Conservation (phyloP, 2,329 filamentous ascomycete species). For the Fusarium tjaetaba region DNA sequence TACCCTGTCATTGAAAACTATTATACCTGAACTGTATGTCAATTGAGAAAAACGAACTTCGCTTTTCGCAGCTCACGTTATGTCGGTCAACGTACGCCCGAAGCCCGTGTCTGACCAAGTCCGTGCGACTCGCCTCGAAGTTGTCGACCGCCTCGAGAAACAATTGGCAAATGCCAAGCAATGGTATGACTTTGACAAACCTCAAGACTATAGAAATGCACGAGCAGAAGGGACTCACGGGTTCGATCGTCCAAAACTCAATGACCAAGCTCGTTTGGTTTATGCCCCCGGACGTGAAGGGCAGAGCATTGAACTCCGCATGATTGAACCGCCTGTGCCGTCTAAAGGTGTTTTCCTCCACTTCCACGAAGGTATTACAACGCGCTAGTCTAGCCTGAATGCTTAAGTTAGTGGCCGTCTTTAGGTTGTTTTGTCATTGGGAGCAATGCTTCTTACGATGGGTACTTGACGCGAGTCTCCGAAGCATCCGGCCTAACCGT, state of each 20-base stretch:
- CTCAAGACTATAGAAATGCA: neutral
- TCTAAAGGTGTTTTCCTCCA: neutral
- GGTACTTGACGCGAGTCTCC: neutral
- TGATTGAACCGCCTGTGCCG: neutral
- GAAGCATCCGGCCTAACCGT: neutral
- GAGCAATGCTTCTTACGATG: neutral
- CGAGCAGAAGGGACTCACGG: neutral
- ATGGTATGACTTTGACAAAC: neutral
- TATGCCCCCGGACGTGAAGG: neutral
- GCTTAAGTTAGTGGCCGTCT: neutral
- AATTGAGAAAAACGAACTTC: too few relatives aligned
- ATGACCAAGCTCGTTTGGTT: neutral
- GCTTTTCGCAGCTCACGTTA: too few relatives aligned
- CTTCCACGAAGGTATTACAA: neutral
- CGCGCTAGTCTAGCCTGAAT: neutral
- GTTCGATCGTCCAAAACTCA: neutral
- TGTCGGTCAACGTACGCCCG: neutral
- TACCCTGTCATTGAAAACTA: too few relatives aligned
- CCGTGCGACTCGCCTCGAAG: neutral
- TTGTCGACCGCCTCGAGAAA: neutral
- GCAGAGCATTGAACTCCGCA: neutral
- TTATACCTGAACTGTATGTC: too few relatives aligned
- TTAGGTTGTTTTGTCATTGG: neutral
- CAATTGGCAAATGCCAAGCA: neutral
- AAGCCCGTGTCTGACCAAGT: neutral